Evolutionary conservation across 257 asterid genomes (phyloP), one percentile per base, ranked within the genome.

Genomic region (Solanum chaucha): DNA sequence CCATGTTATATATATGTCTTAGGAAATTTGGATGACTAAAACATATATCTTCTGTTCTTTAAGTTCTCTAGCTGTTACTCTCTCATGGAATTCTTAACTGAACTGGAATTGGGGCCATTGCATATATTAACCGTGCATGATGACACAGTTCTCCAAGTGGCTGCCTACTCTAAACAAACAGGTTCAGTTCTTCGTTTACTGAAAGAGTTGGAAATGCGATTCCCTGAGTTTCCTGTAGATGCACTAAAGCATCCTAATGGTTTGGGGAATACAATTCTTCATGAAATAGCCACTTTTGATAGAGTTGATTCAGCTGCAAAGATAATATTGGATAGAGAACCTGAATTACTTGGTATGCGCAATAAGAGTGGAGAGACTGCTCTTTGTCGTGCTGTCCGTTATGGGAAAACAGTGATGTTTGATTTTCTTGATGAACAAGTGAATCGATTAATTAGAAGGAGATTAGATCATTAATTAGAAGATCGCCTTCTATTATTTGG

Each of bases 161-260:
- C 86, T 35, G 11, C 81, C 75, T 87, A 87, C 70, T 87, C 86
- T 10, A 87, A 77, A 44, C 88, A 87, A 87, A 80, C 2, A 81
- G 34, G 36, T 40, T 67, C 30, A 70, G 86, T 61, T 77, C 44
- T 40, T 67, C 10, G 81, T 87, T 55, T 44, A 44, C 51, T 44
- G 14, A 19, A 80, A 77, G 14, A 35, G 41, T 32, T 87, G 74
- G 13, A 20, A 77, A 87, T 4, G 13, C 1, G 80, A 77, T 3
- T 35, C 10, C 70, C 70, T 8, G 70, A 61, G 70, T 22, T 61
- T 24, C 51, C 83, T 34, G 12, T 34, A 36, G 13, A 59, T 55
- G 46, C 44, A 40, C 86, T 80, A 32, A 36, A 6, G 81, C 51
- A n/a, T 75, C 19, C 19, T 8, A 75, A 73, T 55, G 67, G 26